Evolutionary conservation across 345 rosid species (phyloP).

Genomic region (Pistacia atlantica): DNA sequence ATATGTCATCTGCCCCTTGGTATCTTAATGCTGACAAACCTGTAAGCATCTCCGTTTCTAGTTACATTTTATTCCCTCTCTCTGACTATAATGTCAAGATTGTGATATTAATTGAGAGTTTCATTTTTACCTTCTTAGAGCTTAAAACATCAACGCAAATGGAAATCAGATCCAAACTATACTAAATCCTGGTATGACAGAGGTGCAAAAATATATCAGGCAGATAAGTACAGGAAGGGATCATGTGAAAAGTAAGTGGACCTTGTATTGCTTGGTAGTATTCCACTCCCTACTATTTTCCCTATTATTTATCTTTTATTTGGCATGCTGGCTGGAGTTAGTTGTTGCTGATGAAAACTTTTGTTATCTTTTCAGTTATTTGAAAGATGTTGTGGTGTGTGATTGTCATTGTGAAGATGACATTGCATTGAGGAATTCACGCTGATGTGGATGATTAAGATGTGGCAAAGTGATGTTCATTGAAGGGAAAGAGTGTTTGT

Average conservation of each 20-base stretch:
- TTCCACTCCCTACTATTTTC: not conserved
- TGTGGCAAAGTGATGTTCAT: not conserved
- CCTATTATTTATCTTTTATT: too few relatives aligned
- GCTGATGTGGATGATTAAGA: not conserved
- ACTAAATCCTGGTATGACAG: slow-evolving; percentile 61
- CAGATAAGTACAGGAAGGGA: slow-evolving; percentile 59
- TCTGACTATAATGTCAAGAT: not conserved
- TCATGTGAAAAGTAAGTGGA: slow-evolving; percentile 59
- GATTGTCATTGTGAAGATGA: not conserved
- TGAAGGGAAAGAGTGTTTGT: not conserved
- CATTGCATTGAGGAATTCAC: not conserved
- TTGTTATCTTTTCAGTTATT: not conserved
- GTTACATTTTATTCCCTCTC: not conserved
- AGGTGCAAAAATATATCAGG: slow-evolving; percentile 54
- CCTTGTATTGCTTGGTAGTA: not conserved
- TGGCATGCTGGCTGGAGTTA: not conserved
- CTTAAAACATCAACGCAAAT: slow-evolving; percentile 71
- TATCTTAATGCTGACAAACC: slow-evolving; percentile 65
- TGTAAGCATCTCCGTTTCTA: slow-evolving; percentile 25
- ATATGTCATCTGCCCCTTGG: slow-evolving; percentile 81
- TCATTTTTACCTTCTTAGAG: slow-evolving; percentile 33
- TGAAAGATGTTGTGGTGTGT: not conserved
- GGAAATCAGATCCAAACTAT: slow-evolving; percentile 63
- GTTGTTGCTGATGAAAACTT: too few relatives aligned
- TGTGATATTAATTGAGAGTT: not conserved